These are phyloP conservation scores for Durusdinium trenchii DNA, from an alignment of 73 alveolate genomes.

Conservation along the genomic window DNA sequence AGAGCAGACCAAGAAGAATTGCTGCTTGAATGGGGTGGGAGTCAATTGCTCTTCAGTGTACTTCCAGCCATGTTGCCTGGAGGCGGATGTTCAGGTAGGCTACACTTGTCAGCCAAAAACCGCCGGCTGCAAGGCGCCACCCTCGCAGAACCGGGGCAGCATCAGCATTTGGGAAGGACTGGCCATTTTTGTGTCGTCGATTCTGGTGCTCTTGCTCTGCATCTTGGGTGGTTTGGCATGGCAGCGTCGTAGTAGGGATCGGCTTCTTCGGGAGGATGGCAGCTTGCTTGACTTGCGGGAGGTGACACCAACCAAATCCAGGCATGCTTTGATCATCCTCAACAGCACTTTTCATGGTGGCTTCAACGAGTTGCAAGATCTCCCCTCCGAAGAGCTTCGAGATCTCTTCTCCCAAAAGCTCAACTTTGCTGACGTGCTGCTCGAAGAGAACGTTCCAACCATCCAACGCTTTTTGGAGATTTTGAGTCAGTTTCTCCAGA, in stretches of 20 bases:
- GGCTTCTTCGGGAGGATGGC: neutral
- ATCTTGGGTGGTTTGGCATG: neutral
- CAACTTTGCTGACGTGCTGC: neutral
- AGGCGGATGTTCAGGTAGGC: neutral
- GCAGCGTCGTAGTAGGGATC: neutral
- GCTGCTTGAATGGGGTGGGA: neutral
- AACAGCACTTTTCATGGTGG: neutral
- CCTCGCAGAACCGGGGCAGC: neutral
- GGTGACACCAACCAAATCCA: neutral
- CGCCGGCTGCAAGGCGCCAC: neutral
- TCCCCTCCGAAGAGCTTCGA: neutral
- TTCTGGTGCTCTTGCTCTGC: neutral
- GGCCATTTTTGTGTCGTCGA: neutral
- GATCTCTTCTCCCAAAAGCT: neutral
- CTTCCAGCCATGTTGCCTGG: neutral
- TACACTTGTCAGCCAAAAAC: neutral
- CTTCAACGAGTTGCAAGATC: neutral
- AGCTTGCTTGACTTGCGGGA: neutral
- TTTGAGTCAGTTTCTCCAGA: neutral
- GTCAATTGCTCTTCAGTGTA: neutral
- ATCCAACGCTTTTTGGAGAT: neutral
- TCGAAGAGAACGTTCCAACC: neutral
- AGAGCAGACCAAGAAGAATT: neutral
- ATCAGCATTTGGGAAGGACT: neutral
- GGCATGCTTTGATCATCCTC: neutral